These are phyloP conservation scores for Diaporthe sp. DNA, from an alignment of 2,329 filamentous ascomycete genomes.

Conservation along the genomic window DNA sequence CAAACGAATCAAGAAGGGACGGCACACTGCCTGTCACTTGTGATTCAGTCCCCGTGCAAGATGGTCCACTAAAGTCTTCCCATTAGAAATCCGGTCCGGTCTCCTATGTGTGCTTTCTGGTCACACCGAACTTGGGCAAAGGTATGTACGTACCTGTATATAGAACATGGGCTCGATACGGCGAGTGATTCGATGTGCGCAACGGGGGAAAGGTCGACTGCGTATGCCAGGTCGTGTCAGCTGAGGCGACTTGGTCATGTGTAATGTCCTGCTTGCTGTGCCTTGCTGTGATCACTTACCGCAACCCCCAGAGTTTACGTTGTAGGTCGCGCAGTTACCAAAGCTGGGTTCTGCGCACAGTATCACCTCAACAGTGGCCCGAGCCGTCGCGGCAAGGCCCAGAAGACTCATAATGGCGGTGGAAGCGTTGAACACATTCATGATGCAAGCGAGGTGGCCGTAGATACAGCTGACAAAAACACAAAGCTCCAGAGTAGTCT, in stretches of 20 bases:
- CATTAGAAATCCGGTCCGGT: background rate
- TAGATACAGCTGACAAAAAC: background rate
- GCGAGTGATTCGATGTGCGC: slow-evolving; percentile 15
- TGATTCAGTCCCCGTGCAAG: background rate
- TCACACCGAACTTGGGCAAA: background rate
- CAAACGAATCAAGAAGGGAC: background rate
- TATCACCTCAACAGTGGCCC: slow-evolving; percentile 11
- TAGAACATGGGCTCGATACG: slow-evolving; percentile 4
- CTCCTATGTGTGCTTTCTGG: background rate
- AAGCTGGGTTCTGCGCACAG: slow-evolving; percentile 7
- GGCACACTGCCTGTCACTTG: slow-evolving; percentile 21
- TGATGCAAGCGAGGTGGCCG: background rate
- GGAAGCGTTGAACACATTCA: slow-evolving; percentile 10
- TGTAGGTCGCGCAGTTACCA: background rate
- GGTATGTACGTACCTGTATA: background rate
- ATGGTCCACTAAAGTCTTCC: background rate
- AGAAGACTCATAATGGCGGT: slow-evolving; percentile 7
- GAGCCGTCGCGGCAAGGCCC: background rate
- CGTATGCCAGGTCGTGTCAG: background rate
- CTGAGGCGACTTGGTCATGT: background rate
- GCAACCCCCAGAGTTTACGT: background rate
- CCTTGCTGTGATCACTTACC: background rate
- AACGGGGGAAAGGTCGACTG: slow-evolving; percentile 2
- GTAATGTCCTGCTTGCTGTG: background rate
- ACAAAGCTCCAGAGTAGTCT: background rate